These are phyloP conservation scores for Klebsormidium nitens DNA, from an alignment of 139 green algal genomes.

Conservation along the genomic window DNA sequence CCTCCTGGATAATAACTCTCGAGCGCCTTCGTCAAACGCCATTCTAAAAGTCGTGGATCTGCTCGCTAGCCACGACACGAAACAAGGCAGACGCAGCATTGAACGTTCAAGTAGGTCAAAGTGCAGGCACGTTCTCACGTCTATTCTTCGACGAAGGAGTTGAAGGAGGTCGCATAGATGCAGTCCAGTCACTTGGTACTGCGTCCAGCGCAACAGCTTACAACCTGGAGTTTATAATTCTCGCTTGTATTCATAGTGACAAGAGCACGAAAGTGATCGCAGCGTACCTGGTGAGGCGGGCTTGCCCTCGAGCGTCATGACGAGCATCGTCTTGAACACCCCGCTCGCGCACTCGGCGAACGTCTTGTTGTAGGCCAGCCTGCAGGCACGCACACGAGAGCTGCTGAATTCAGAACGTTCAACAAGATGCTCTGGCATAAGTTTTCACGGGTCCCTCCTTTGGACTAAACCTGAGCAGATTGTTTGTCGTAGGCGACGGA, in stretches of 20 bases:
- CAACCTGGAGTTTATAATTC: too few relatives aligned
- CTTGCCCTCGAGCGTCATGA: not conserved
- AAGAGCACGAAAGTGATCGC: not conserved
- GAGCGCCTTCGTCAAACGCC: not conserved
- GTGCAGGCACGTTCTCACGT: too few relatives aligned
- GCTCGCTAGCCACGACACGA: too few relatives aligned
- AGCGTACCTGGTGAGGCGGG: not conserved
- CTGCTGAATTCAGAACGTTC: too few relatives aligned
- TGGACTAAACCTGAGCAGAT: too few relatives aligned
- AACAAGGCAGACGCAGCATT: too few relatives aligned
- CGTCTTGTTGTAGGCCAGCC: conserved; percentile 31
- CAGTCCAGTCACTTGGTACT: not conserved
- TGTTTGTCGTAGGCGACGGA: too few relatives aligned
- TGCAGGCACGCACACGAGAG: too few relatives aligned
- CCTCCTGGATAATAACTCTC: not conserved
- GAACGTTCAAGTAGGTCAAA: too few relatives aligned
- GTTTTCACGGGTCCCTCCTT: too few relatives aligned
- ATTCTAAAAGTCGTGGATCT: not conserved
- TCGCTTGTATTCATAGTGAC: too few relatives aligned
- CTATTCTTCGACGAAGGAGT: not conserved
- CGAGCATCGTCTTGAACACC: conserved; percentile 23
- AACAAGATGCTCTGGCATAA: too few relatives aligned
- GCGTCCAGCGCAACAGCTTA: not conserved
- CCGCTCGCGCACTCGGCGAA: conserved; percentile 36
- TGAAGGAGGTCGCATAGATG: not conserved